Evolutionary conservation across 768 basidiomycete genomes (phyloP), one percentile per base, ranked within the genome.

Genomic region (Tremella yokohamensis): DNA sequence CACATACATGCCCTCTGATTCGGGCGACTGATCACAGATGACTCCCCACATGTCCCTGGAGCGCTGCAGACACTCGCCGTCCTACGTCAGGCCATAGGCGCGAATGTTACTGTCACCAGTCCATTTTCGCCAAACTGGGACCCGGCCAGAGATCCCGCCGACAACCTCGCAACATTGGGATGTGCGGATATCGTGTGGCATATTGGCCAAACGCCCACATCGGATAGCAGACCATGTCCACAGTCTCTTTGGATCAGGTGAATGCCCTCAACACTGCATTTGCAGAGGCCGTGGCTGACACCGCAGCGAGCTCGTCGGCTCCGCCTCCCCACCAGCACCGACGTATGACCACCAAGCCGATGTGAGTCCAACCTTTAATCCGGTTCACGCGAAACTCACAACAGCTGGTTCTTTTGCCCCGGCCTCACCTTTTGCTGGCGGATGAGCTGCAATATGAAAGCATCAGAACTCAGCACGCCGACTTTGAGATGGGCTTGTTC

Each of bases 401-500:
- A 2, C 29, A 54, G 53, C 20, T 54, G 2, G 29, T 29, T 8
- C 18, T 54, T 3, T 13, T 54, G 12, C 22, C 38, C 19, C 53
- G 40, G 40, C 53, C 53, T 3, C 22, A 25, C 39, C 20, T 42
- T 4, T 13, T 56, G 20, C 18, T 48, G 24, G 29, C 42, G 20
- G 12, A 37, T 22, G 25, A 45, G 13, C 22, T 56, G 42, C 22
- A 18, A 22, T 45, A 56, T 56, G 54, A 24, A n/a, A 8, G 16
- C 16, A 20, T 56, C 25, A 37, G 22, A 15, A 25, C 20, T 13
- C 42, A 40, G 11, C 16, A 45, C 6, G n/a, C 20, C 8, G 54
- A 49, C 15, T 52, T 24, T 24, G 29, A 52, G 51, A 52, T 52
- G 51, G 51, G 51, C 13, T 20, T 56, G 20, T 49, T 56, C 37